Evolutionary conservation across 306 rosid genomes (phyloP).

Genomic region (Begonia masoniana): DNA sequence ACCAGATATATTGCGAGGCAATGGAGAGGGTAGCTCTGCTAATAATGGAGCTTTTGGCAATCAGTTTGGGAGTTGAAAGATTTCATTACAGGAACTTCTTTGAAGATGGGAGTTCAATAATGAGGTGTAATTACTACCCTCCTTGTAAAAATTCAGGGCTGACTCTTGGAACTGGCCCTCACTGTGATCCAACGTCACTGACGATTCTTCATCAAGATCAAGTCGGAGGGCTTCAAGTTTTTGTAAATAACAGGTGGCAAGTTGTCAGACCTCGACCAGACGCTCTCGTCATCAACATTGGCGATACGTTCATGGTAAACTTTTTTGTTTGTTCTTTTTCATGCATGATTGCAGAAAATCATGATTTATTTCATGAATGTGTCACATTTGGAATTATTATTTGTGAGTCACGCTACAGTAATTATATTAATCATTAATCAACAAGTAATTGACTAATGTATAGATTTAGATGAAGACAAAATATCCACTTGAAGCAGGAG

Average conservation of each 20-base stretch:
- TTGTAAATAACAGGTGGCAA: constrained; percentile 40
- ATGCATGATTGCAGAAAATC: no score
- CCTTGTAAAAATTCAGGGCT: constrained; percentile 38
- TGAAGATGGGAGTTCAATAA: constrained; percentile 55
- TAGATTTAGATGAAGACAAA: no score
- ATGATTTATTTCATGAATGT: no score
- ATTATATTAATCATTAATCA: no score
- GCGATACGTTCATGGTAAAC: constrained; percentile 67
- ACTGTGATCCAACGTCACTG: constrained; percentile 65
- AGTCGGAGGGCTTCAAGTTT: constrained; percentile 65
- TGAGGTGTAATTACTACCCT: constrained; percentile 76
- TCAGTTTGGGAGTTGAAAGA: constrained; percentile 54
- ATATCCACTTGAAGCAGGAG: no score
- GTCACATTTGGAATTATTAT: no score
- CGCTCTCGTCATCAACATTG: constrained; percentile 60
- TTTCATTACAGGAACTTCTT: constrained; percentile 30
- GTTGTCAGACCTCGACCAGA: constrained; percentile 47
- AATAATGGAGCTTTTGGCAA: constrained; percentile 55
- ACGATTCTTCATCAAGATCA: constrained; percentile 79
- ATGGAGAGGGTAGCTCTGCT: constrained; percentile 29
- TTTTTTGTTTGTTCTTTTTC: not conserved
- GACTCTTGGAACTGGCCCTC: constrained; percentile 75
- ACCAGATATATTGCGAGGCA: constrained; percentile 58
- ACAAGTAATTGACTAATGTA: no score
- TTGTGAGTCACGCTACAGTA: no score